phyloP scores from a whole-genome alignment of 768 basidiomycete genomes.

The Lactarius vividus region DNA sequence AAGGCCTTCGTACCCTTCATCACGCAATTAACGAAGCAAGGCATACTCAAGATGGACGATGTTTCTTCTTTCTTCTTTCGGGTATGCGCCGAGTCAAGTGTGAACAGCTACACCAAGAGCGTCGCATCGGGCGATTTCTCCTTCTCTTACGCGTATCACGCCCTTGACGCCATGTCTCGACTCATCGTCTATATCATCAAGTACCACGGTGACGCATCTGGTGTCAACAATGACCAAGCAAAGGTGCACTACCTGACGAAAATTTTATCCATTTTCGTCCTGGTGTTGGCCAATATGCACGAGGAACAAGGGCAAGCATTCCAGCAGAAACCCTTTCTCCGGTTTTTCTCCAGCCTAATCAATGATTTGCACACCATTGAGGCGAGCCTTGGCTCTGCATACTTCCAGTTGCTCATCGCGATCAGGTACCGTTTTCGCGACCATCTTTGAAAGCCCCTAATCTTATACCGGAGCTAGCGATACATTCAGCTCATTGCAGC shows the following conservation, averaged over 20 bases:
- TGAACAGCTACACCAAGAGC: slow-evolving; percentile 82
- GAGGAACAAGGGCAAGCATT: slow-evolving; percentile 90
- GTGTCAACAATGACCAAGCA: slow-evolving; percentile 88
- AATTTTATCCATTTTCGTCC: slow-evolving; percentile 94
- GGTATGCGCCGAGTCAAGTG: slow-evolving; percentile 92
- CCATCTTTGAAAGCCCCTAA: background rate
- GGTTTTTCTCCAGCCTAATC: slow-evolving; percentile 95
- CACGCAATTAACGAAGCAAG: slow-evolving; percentile 95
- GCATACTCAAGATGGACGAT: slow-evolving; percentile 94
- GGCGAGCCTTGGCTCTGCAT: slow-evolving; percentile 78
- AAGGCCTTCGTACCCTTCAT: slow-evolving; percentile 96
- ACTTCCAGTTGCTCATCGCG: slow-evolving; percentile 83
- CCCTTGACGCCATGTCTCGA: slow-evolving; percentile 92
- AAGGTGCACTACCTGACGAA: slow-evolving; percentile 97
- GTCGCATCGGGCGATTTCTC: slow-evolving; percentile 68
- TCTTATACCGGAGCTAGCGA: slow-evolving; percentile 51
- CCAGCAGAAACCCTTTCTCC: slow-evolving; percentile 97
- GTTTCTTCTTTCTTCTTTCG: slow-evolving; percentile 98
- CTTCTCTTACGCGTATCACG: slow-evolving; percentile 78
- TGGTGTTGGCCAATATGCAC: slow-evolving; percentile 91
- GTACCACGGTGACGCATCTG: slow-evolving; percentile 95
- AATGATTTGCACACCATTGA: slow-evolving; percentile 90
- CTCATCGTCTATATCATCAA: slow-evolving; percentile 98
- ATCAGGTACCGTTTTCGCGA: slow-evolving; percentile 60
- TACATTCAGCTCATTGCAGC: slow-evolving; percentile 93